Base-by-base conservation (phyloP, 192 early-diverging fungal genomes). In the Mortierella alpina region DNA sequence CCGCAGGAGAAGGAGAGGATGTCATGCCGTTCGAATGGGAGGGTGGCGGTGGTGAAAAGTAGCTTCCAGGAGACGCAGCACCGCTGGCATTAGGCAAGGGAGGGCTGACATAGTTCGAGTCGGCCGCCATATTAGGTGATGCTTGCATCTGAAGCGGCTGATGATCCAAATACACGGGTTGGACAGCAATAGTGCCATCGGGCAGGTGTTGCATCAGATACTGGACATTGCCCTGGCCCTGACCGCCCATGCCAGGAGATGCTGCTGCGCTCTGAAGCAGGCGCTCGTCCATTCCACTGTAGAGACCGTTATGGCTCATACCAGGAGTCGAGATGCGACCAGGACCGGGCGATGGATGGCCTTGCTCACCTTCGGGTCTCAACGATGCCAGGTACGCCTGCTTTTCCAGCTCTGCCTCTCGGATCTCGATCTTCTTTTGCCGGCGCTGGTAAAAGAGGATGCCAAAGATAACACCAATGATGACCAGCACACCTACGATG, bases 201-300 rank as follows among this genome's bases (percentile, higher is more conserved):
- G 76, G 76, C 6, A 79, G 50, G 22, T 79, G 76, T 23, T 79
- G 76, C 76, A 79, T 79, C 59, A 79, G 46, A 41, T 79, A 79
- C 47, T 79, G 76, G 8, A 79, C 76, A 22, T 79, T 79, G 20
- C 64, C 64, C 50, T 78, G 75, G 7, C 55, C 68, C 39, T 70
- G 68, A 4, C 75, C 75, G 7, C 66, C 66, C 62, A 70, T 64
- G 3, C 47, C 75, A 18, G 68, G 68, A 4, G 69, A 72, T 1
- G 31, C 58, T 2, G 62, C 55, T 0, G 40, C 63, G 7, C 54
- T 63, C 44, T 48, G 60, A 52, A 79, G 63, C 48, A 78, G 44
- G 14, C 66, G 51, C n/a, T 79, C 68, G 18, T 72, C 69, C 76
- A 79, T 79, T 31, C 58, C 76, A n/a, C 40, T 51, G 20, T 63